These are phyloP conservation scores for Trichaptum fuscoviolaceum DNA, from an alignment of 768 basidiomycete genomes.

Conservation along the genomic window DNA sequence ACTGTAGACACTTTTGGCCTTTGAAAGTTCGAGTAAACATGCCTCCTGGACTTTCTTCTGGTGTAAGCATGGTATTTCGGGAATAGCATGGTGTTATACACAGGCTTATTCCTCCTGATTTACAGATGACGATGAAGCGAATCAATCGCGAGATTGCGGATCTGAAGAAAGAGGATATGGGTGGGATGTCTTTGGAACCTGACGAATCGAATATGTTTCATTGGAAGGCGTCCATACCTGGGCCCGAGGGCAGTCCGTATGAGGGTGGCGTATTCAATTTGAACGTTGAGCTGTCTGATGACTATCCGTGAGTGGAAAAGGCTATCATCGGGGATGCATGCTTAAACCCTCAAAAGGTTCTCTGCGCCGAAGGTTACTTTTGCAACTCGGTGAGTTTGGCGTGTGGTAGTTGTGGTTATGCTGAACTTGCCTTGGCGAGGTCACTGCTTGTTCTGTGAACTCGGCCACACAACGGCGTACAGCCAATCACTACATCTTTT, in stretches of 20 bases:
- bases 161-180: slow-evolving; percentile 78
- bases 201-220: slow-evolving; percentile 55
- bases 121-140: slow-evolving; percentile 67
- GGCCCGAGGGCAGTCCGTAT: slow-evolving; percentile 78
- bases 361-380: slow-evolving; percentile 75
- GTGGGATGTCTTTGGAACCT: slow-evolving; percentile 63
- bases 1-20: not conserved
- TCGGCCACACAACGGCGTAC: not conserved
- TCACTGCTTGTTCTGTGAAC: not conserved
- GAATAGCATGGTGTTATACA: not conserved
- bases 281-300: slow-evolving; percentile 56
- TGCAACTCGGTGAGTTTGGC: slow-evolving; percentile 50
- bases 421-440: not conserved
- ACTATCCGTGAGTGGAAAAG: slow-evolving; percentile 68
- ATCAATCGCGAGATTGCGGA: slow-evolving; percentile 81
- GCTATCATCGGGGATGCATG: slow-evolving; percentile 8
- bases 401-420: not conserved
- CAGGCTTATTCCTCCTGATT: not conserved
- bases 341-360: slow-evolving; percentile 42
- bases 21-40: not conserved
- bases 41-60: not conserved
- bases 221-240: slow-evolving; percentile 77
- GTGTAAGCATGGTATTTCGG: not conserved
- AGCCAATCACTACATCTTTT: not conserved
- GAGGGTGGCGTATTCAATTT: slow-evolving; percentile 74